Evolutionary conservation across 169 alveolate species (phyloP).

Genomic region (Ichthyophthirius multifiliis): DNA sequence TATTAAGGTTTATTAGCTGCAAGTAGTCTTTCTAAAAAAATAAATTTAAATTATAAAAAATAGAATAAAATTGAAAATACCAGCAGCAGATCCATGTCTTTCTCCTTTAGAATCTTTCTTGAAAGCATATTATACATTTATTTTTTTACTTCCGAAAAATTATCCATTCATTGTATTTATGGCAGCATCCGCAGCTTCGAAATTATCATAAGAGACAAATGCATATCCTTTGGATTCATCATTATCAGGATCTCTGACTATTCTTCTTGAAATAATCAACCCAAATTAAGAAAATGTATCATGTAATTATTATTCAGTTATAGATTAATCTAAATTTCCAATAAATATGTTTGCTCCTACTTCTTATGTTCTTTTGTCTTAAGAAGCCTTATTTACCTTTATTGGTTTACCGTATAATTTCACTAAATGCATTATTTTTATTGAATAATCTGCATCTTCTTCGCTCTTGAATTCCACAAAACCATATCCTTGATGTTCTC

Average conservation of each 20-base stretch:
- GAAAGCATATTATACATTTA: slow-evolving; percentile 97
- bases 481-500: slow-evolving; percentile 93
- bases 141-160: slow-evolving; percentile 94
- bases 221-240: slow-evolving; percentile 95
- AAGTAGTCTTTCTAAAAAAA: slow-evolving; percentile 73
- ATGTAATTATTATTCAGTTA: slow-evolving; percentile 95
- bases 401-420: slow-evolving; percentile 96
- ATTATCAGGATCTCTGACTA: slow-evolving; percentile 93
- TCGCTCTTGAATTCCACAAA: slow-evolving; percentile 97
- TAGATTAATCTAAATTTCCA: slow-evolving; percentile 97
- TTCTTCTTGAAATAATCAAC: slow-evolving; percentile 77
- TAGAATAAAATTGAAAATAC: background rate
- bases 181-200: slow-evolving; percentile 98
- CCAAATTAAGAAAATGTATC: slow-evolving; percentile 98
- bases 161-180: slow-evolving; percentile 95
- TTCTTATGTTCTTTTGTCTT: slow-evolving; percentile 95
- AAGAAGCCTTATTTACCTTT: slow-evolving; percentile 96
- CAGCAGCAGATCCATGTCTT: slow-evolving; percentile 76
- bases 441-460: slow-evolving; percentile 98
- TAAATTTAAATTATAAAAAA: background rate
- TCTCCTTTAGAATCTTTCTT: slow-evolving; percentile 95
- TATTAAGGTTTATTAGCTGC: slow-evolving; percentile 69
- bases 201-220: slow-evolving; percentile 96
- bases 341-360: slow-evolving; percentile 98
- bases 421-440: slow-evolving; percentile 95